Base-by-base conservation (phyloP, 495 filamentous ascomycete genomes). In the Penicillium nucicola region DNA sequence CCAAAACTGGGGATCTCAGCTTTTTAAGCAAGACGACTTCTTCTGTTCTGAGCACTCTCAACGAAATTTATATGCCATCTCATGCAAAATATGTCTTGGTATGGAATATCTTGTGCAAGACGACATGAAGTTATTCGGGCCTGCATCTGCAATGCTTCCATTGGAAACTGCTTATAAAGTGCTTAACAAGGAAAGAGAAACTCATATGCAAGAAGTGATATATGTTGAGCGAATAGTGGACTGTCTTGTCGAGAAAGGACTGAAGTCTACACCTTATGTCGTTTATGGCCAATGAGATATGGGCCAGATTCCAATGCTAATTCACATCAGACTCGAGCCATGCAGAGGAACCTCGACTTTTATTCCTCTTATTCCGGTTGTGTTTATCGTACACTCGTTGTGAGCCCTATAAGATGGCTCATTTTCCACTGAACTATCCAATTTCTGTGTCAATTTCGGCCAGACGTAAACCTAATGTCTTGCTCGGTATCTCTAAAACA, bases 61-160 rank as follows among this genome's bases (percentile, higher is more conserved):
- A 12, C 13, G 51, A 48, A 37, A 30, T 20, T 17, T 44, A 4
- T 22, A 20, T 13, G 11, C 31, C 8, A 33, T 55, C 28, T 69
- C 25, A 48, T 58, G 2, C 49, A 42, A 4, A 43, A 71, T 75
- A 13, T 68, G 56, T 42, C 57, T 54, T 18, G 72, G 70, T 42
- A 65, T 69, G 51, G 61, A 67, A 5, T 75, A 73, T 32, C 42
- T 73, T 10, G 39, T 74, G 41, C 67, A 68, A 44, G 68, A 68
- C 10, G 62, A 67, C 43, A 72, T 75, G 68, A 69, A 56, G 37
- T 48, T 75, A 12, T 75, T 70, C 46, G 69, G 72, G 2, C 65
- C 67, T 13, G 61, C 63, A n/a, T 74, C 70, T 1, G 52, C 66
- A 0, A 39, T 64, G 0, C 53, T 74, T 4, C 69, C 70, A 1